Evolutionary conservation across 495 filamentous ascomycete species (phyloP).

Genomic region (Saxophila tyrrhenica): DNA sequence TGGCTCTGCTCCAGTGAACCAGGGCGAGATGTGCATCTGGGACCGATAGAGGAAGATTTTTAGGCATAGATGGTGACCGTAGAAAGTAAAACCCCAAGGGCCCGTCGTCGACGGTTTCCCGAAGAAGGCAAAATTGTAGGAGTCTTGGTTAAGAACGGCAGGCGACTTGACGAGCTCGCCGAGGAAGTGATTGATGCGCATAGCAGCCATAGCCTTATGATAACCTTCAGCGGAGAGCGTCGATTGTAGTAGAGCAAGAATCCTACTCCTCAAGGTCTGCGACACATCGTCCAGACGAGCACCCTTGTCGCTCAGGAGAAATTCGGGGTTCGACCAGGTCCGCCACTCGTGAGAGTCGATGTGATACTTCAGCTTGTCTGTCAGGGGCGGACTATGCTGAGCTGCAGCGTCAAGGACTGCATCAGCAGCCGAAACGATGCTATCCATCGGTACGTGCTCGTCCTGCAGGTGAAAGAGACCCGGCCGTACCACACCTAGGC

Average conservation of each 20-base stretch:
- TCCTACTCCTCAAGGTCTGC: slow-evolving; percentile 31
- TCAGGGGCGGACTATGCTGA: slow-evolving; percentile 36
- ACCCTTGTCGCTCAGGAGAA: slow-evolving; percentile 35
- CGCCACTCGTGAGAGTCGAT: slow-evolving; percentile 60
- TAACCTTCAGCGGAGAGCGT: slow-evolving; percentile 59
- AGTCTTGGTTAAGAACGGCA: slow-evolving; percentile 55
- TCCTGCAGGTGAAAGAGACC: slow-evolving; percentile 50
- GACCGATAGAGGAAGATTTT: slow-evolving; percentile 49
- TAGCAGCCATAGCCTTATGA: slow-evolving; percentile 52
- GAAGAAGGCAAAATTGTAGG: slow-evolving; percentile 63
- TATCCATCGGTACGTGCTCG: slow-evolving; percentile 46
- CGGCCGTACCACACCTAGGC: slow-evolving; percentile 41
- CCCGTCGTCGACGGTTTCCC: slow-evolving; percentile 35
- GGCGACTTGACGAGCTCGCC: slow-evolving; percentile 51
- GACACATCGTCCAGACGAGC: slow-evolving; percentile 50
- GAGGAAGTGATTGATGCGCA: slow-evolving; percentile 68
- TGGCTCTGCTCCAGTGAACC: slow-evolving; percentile 68
- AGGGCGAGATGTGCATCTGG: slow-evolving; percentile 53
- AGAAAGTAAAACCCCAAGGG: slow-evolving; percentile 63
- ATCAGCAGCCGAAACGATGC: slow-evolving; percentile 39
- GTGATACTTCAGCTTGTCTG: slow-evolving; percentile 42
- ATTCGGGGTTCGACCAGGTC: slow-evolving; percentile 64
- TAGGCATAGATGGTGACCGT: slow-evolving; percentile 64
- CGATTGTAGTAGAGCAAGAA: slow-evolving; percentile 41
- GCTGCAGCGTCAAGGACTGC: slow-evolving; percentile 36